phyloP scores from a whole-genome alignment of 1,139 yeast species.

The Yarrowia galli region DNA sequence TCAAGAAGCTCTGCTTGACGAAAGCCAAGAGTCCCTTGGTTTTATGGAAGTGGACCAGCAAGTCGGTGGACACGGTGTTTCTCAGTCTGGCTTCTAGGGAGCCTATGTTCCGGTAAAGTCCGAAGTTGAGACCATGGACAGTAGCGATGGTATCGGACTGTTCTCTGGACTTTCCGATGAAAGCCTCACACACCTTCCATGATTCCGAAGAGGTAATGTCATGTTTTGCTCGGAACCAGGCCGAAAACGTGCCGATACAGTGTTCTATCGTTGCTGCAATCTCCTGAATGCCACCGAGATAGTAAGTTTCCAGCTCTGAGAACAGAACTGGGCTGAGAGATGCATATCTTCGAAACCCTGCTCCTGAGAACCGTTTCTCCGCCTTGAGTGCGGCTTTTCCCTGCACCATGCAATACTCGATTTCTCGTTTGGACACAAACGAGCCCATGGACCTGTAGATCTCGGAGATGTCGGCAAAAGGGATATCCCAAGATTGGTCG shows the following conservation, averaged over 20 bases:
- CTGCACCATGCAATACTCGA: slow-evolving; percentile 58
- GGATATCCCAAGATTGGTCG: slow-evolving; percentile 46
- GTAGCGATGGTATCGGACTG: neutral
- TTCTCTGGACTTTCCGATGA: slow-evolving; percentile 12
- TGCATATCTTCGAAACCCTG: slow-evolving; percentile 50
- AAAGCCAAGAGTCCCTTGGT: slow-evolving; percentile 10
- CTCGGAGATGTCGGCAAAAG: slow-evolving; percentile 52
- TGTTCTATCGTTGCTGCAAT: slow-evolving; percentile 52
- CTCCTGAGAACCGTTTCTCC: slow-evolving; percentile 52
- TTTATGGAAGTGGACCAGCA: slow-evolving; percentile 4
- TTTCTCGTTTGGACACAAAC: slow-evolving; percentile 45
- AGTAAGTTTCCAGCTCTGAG: slow-evolving; percentile 56
- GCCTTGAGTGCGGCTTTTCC: slow-evolving; percentile 59
- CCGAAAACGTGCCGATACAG: slow-evolving; percentile 14
- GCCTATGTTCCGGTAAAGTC: slow-evolving; percentile 16
- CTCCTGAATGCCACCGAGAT: slow-evolving; percentile 61
- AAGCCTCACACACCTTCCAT: slow-evolving; percentile 28
- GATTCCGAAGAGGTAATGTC: slow-evolving; percentile 1
- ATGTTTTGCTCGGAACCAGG: slow-evolving; percentile 11
- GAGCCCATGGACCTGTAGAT: slow-evolving; percentile 52
- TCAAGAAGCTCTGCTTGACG: slow-evolving; percentile 13
- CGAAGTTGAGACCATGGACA: slow-evolving; percentile 10
- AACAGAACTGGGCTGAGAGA: slow-evolving; percentile 56
- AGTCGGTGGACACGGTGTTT: slow-evolving; percentile 2
- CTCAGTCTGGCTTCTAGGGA: slow-evolving; percentile 5